Conservation (phyloP, 2,329 filamentous ascomycete species). For the Tolypocladium tropicale region DNA sequence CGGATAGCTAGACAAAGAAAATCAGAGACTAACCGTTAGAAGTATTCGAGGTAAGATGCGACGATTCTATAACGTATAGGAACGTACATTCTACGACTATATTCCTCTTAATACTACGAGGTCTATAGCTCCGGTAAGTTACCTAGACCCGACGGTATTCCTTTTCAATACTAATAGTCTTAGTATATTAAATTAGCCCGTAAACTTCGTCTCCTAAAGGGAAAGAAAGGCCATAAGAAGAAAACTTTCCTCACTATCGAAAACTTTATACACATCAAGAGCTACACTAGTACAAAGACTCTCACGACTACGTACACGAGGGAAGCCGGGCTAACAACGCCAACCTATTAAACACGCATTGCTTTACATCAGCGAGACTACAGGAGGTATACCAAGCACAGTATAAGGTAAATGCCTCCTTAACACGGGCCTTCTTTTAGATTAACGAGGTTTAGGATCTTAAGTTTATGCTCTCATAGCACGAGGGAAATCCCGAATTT, state of each 20-base stretch:
- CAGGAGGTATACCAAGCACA: constrained; percentile 2
- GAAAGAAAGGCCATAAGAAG: not conserved
- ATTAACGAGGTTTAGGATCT: not conserved
- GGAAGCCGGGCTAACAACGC: not conserved
- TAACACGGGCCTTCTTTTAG: not conserved
- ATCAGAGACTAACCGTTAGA: not conserved
- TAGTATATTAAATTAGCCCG: not conserved
- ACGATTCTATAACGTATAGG: not conserved
- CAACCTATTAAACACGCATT: not conserved
- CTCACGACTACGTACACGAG: not conserved
- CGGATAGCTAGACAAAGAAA: not conserved
- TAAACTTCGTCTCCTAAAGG: not conserved
- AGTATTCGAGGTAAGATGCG: not conserved
- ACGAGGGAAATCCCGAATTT: not conserved
- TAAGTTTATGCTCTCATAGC: not conserved
- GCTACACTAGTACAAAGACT: not conserved
- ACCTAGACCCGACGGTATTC: not conserved
- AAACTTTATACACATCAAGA: not conserved
- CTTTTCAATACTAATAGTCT: not conserved
- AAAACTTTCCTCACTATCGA: not conserved
- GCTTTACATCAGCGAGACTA: constrained; percentile 1
- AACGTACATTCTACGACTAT: not conserved
- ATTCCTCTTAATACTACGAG: not conserved
- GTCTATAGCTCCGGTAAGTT: not conserved
- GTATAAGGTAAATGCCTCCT: constrained; percentile 1